Conservation (phyloP, 2,329 filamentous ascomycete species). For the Pleurostoma richardsiae region DNA sequence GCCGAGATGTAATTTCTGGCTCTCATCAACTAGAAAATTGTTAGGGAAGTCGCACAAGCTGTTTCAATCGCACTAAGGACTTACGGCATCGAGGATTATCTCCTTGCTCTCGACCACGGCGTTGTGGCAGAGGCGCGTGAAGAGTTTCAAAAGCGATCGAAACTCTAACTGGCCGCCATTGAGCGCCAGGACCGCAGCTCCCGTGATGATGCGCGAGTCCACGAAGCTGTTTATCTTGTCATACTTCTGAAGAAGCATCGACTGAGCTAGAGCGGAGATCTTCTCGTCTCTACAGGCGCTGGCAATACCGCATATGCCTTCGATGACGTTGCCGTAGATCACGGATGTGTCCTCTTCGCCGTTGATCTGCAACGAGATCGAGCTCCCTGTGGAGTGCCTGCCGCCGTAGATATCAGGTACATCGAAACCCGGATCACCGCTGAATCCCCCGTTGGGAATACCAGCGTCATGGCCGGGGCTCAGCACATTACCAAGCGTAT, state of each 20-base stretch:
- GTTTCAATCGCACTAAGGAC: slow-evolving; percentile 17
- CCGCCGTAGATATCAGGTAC: slow-evolving; percentile 43
- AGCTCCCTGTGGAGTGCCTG: slow-evolving; percentile 63
- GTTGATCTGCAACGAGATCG: slow-evolving; percentile 70
- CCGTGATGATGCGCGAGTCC: slow-evolving; percentile 79
- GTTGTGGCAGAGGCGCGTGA: slow-evolving; percentile 68
- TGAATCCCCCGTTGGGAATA: slow-evolving; percentile 46
- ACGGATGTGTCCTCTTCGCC: slow-evolving; percentile 74
- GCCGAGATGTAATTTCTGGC: slow-evolving; percentile 76
- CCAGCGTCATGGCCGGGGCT: slow-evolving; percentile 62
- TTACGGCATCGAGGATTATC: slow-evolving; percentile 65
- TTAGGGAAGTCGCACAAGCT: not conserved
- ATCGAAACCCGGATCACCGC: slow-evolving; percentile 28
- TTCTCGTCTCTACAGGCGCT: slow-evolving; percentile 78
- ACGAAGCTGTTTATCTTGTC: slow-evolving; percentile 75
- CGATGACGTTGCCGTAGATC: slow-evolving; percentile 85
- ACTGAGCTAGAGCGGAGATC: slow-evolving; percentile 87
- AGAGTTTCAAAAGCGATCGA: slow-evolving; percentile 78
- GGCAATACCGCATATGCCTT: slow-evolving; percentile 89
- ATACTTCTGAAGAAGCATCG: slow-evolving; percentile 95
- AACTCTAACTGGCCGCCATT: slow-evolving; percentile 79
- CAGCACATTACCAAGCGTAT: slow-evolving; percentile 92
- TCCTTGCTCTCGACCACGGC: slow-evolving; percentile 66
- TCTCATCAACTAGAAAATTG: slow-evolving; percentile 52
- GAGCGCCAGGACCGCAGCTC: slow-evolving; percentile 72